A percentile compares a stretch with the other conserved stretches of the same genome.
phyloP scores from a whole-genome alignment of 805 yeast genomes.

The Pichia gijzeniarum region DNA sequence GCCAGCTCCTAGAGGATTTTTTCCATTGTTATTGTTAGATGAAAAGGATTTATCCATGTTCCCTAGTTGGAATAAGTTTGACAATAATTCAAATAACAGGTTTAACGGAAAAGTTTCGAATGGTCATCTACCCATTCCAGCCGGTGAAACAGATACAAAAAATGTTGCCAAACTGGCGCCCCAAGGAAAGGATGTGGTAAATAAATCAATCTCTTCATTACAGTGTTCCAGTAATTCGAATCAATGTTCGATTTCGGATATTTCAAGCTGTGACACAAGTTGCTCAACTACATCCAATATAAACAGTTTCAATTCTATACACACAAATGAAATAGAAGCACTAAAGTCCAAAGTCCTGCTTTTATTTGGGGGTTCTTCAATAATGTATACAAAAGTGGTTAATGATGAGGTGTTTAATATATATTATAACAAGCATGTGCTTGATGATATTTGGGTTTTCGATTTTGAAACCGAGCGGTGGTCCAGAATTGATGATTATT shows the following conservation, averaged over 20 bases:
- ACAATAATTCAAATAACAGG: neutral
- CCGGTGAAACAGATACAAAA: no score
- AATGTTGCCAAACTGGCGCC: no score
- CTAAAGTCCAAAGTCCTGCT: slow-evolving; percentile 21
- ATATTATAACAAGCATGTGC: slow-evolving; percentile 25
- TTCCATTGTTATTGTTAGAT: slow-evolving; percentile 21
- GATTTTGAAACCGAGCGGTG: slow-evolving; percentile 39
- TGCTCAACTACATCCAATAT: neutral
- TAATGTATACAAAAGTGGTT: slow-evolving; percentile 20
- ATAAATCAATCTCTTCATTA: no score
- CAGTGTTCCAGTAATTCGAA: no score
- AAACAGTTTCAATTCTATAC: neutral
- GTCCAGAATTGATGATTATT: slow-evolving; percentile 24
- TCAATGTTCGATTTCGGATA: no score
- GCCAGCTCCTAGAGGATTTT: slow-evolving; percentile 30
- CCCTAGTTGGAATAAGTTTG: slow-evolving; percentile 5
- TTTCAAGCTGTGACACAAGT: neutral
- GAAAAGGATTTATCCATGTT: slow-evolving; percentile 8
- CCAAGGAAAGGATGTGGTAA: no score
- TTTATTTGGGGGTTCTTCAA: slow-evolving; percentile 30
- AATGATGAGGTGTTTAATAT: slow-evolving; percentile 15
- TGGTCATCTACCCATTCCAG: no score
- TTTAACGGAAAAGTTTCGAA: no score
- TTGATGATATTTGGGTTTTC: slow-evolving; percentile 48
- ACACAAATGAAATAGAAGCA: slow-evolving; percentile 7